Conservation (phyloP, 345 rosid species). For the Sisymbrium irio region DNA sequence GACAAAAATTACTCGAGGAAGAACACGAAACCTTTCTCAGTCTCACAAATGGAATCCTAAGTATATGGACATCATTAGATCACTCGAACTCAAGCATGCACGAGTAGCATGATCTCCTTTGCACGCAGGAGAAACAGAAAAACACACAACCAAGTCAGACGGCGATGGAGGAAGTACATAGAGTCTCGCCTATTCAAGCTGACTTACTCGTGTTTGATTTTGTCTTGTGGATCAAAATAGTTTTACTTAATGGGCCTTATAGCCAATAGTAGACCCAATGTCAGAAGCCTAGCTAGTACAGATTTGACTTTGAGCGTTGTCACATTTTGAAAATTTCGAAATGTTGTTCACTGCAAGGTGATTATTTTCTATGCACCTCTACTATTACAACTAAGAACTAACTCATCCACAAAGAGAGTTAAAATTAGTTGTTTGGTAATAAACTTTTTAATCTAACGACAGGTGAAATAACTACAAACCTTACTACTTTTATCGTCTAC, state of each 20-base stretch:
- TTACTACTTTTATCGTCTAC: not conserved
- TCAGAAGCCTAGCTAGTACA: not conserved
- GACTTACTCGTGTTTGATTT: no score
- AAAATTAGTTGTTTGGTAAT: not conserved
- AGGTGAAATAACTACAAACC: not conserved
- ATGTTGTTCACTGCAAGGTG: not conserved
- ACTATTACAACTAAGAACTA: not conserved
- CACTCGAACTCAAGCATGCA: not conserved
- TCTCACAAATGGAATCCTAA: not conserved
- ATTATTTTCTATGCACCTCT: not conserved
- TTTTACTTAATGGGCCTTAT: not conserved
- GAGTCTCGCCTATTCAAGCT: no score
- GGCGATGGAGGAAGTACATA: not conserved
- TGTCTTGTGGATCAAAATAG: no score
- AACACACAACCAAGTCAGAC: not conserved
- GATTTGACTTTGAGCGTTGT: not conserved
- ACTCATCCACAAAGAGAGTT: not conserved
- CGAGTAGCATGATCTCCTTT: not conserved
- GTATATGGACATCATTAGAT: not conserved
- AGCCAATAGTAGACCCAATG: not conserved
- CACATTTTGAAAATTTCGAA: not conserved
- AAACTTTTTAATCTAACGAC: not conserved
- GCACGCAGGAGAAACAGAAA: not conserved
- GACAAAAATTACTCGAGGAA: not conserved
- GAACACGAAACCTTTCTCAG: not conserved